Base-by-base conservation (phyloP, 495 filamentous ascomycete genomes). In the Aspergillus haitiensis region DNA sequence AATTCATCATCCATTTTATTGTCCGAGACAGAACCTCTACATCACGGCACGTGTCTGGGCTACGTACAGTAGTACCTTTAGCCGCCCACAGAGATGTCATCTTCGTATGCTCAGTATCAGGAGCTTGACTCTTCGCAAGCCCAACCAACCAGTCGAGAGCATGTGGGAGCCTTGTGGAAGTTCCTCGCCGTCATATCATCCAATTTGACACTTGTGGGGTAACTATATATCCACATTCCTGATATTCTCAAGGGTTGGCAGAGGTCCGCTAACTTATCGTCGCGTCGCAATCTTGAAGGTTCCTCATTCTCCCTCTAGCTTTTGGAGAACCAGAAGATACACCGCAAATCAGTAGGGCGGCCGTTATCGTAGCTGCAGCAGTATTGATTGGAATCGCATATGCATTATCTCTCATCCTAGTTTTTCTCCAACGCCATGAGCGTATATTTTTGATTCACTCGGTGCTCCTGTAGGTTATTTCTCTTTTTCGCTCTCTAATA, bases 251-350 rank as follows among this genome's bases (percentile, higher is more conserved):
- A 27, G 21, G 3, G 21, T 27, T 27, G 21, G 21, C 21, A 27
- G 21, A 27, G 21, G 21, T 27, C 21, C 21, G 55, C 54, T 61
- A 42, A 61, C 33, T 32, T 35, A 27, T 15, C 15, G 44, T 15
- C 5, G 35, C 11, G 6, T 44, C 11, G 8, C 40, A 27, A 27
- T 27, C 21, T 27, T 27, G 36, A 45, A 75, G 73, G 11, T 72
- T 70, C 52, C 49, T 75, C 39, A 67, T 74, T 5, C 40, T 74
- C 0, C 63, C 71, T 13, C 36, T 75, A 7, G 69, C 71, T 7
- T 69, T 75, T 18, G 63, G 63, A 1, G 56, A 66, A 15, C 35
- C 47, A 10, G 47, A 63, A 15, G 44, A 62, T 5, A 42, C 55
- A 5, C 12, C 59, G 11, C 59, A 42, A 5, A 35, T 65, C 50